Conservation (phyloP, 345 rosid species). For the Euphorbia pulcherrima region DNA sequence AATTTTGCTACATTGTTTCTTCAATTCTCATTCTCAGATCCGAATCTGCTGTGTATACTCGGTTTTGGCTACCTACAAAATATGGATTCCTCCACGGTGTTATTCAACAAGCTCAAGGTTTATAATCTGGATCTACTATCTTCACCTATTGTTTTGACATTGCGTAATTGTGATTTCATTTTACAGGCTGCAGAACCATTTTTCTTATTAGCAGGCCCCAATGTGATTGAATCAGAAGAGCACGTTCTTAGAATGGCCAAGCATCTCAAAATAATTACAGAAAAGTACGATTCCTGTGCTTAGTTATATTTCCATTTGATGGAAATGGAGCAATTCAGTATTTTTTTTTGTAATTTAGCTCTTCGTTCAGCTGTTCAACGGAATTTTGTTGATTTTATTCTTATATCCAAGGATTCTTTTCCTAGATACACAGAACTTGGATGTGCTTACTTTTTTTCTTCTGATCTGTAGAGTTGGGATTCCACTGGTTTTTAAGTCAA, state of each 20-base stretch:
- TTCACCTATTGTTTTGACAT: neutral
- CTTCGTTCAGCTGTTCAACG: neutral
- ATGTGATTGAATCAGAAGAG: conserved; percentile 95
- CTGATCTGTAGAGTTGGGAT: conserved; percentile 60
- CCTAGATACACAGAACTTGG: neutral
- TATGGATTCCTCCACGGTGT: conserved; percentile 53
- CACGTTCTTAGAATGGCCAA: conserved; percentile 75
- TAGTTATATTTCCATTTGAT: neutral
- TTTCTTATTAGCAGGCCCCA: conserved; percentile 89
- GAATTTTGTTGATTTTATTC: neutral
- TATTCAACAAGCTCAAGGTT: conserved; percentile 73
- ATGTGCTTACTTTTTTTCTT: neutral
- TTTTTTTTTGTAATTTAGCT: neutral
- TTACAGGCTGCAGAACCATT: conserved; percentile 77
- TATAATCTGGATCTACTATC: neutral
- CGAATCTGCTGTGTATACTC: too few relatives aligned
- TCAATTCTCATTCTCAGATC: too few relatives aligned
- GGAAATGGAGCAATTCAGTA: neutral
- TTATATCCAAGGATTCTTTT: neutral
- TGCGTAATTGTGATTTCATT: neutral
- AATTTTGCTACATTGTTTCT: too few relatives aligned
- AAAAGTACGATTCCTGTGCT: conserved; percentile 45
- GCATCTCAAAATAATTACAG: conserved; percentile 56
- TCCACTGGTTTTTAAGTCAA: conserved; percentile 88
- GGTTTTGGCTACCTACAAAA: neutral